Conservation (phyloP, 108 stramenopile species). For the Mediolabrus comicus region DNA sequence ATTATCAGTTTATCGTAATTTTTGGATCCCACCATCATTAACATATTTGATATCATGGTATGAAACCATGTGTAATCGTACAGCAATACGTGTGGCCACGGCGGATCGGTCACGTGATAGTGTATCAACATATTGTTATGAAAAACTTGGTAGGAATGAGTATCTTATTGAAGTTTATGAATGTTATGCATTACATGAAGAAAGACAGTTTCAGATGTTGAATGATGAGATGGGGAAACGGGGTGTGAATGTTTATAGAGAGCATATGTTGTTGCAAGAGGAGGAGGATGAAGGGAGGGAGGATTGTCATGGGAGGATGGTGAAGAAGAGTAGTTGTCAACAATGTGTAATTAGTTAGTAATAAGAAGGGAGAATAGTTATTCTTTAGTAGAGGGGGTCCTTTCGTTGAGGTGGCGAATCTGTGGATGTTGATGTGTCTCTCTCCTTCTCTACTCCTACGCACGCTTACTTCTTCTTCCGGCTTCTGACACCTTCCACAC, state of each 20-base stretch:
- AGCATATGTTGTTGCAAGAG: neutral
- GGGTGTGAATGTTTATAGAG: conserved; percentile 32
- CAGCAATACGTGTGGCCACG: conserved; percentile 27
- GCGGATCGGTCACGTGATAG: conserved; percentile 25
- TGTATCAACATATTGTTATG: conserved; percentile 35
- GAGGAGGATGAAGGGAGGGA: conserved; percentile 19
- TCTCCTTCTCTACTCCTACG: too few relatives aligned
- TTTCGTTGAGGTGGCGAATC: too few relatives aligned
- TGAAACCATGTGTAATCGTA: conserved; percentile 16
- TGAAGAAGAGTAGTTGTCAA: conserved; percentile 22
- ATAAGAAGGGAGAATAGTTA: too few relatives aligned
- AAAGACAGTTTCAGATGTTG: conserved; percentile 15
- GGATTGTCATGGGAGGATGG: neutral
- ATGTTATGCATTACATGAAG: conserved; percentile 18
- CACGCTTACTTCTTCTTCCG: too few relatives aligned
- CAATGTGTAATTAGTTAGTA: conserved; percentile 23
- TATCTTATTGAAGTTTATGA: conserved; percentile 45
- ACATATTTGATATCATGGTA: conserved; percentile 27
- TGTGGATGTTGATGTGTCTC: too few relatives aligned
- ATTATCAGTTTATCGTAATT: conserved; percentile 32
- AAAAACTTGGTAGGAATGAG: conserved; percentile 10
- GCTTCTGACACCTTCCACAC: too few relatives aligned
- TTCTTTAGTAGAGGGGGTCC: too few relatives aligned
- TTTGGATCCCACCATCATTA: conserved; percentile 33
- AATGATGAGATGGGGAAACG: conserved; percentile 21